Conservation (phyloP, 2,329 filamentous ascomycete species). For the Beauveria brongniartii region DNA sequence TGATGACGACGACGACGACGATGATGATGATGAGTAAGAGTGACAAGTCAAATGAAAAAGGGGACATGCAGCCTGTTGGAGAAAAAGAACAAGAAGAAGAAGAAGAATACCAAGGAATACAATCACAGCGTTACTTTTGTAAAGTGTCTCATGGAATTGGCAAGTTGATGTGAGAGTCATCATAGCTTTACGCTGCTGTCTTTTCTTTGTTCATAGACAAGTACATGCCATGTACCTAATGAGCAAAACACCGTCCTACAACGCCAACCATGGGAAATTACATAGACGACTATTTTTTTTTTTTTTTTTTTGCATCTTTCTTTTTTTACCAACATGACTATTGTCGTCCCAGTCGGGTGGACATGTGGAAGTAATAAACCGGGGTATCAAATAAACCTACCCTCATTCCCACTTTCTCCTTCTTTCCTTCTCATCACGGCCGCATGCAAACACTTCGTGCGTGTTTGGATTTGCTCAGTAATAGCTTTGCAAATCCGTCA, state of each 20-base stretch:
- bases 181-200: no score
- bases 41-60: slow-evolving; percentile 1
- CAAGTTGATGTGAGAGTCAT: background rate
- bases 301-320: no score
- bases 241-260: no score
- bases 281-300: no score
- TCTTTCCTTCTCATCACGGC: background rate
- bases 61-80: background rate
- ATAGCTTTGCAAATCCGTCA: slow-evolving; percentile 32
- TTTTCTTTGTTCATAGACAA: no score
- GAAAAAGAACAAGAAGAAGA: background rate
- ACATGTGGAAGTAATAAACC: no score
- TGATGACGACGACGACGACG: background rate
- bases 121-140: background rate
- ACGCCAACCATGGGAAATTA: no score
- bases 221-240: no score
- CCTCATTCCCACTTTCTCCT: background rate
- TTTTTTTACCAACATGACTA: no score
- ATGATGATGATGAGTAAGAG: background rate
- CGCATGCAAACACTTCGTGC: background rate
- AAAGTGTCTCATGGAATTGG: no score
- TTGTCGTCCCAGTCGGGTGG: no score
- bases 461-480: slow-evolving; percentile 22
- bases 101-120: background rate
- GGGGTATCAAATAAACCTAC: no score